phyloP scores from a whole-genome alignment of 345 rosid genomes.

The Aethionema arabicum region DNA sequence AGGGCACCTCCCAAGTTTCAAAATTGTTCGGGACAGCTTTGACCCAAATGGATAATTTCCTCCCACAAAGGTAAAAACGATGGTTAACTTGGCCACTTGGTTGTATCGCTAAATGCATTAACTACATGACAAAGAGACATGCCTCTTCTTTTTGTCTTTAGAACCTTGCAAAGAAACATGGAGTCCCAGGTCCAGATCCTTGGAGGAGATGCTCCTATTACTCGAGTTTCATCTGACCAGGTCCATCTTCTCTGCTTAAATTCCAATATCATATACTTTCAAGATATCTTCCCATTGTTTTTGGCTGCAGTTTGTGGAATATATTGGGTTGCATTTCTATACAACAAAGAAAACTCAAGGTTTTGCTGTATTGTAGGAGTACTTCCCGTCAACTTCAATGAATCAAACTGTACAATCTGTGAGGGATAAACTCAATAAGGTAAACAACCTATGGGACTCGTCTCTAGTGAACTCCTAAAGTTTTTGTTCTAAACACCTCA shows the following conservation, averaged over 20 bases:
- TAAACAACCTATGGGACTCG: constrained; percentile 27
- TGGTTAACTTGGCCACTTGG: neutral
- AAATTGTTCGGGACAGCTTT: constrained; percentile 15
- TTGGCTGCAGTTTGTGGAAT: neutral
- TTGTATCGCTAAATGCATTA: neutral
- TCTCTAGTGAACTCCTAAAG: neutral
- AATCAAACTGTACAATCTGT: constrained; percentile 71
- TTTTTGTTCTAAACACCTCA: neutral
- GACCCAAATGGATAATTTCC: constrained; percentile 8
- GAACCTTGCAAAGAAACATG: constrained; percentile 40
- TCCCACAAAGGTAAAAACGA: constrained; percentile 18
- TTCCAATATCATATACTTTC: constrained; percentile 10
- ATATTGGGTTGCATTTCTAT: neutral
- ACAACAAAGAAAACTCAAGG: constrained; percentile 10
- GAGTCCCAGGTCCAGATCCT: constrained; percentile 38
- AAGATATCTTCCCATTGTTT: neutral
- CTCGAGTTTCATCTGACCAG: constrained; percentile 73
- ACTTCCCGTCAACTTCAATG: constrained; percentile 77
- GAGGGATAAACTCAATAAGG: constrained; percentile 82
- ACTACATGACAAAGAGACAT: constrained; percentile 5
- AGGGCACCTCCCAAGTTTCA: constrained; percentile 21
- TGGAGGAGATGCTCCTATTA: constrained; percentile 33
- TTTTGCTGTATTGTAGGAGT: constrained; percentile 53
- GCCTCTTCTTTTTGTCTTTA: constrained; percentile 17
- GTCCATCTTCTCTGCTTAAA: constrained; percentile 33